phyloP scores from a whole-genome alignment of 495 filamentous ascomycete species.

The Penicillium cataractarum region DNA sequence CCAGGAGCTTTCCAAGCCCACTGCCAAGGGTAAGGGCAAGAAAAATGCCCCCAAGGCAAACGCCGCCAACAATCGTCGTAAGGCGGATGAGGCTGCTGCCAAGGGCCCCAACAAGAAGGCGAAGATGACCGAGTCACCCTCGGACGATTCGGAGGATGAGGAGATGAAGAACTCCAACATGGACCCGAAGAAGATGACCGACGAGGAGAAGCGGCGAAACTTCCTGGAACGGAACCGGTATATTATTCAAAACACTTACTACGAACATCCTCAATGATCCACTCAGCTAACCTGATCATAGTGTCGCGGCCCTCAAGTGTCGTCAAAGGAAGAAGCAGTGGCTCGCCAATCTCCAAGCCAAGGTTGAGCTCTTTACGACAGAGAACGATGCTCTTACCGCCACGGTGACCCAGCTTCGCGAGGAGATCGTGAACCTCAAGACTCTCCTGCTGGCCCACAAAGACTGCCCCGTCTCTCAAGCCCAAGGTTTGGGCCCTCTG shows the following conservation, averaged over 20 bases:
- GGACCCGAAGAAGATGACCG: constrained; percentile 87
- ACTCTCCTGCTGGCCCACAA: constrained; percentile 93
- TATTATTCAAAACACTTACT: constrained; percentile 34
- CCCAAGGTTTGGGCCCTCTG: constrained; percentile 74
- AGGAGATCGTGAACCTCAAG: constrained; percentile 96
- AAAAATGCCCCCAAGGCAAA: constrained; percentile 56
- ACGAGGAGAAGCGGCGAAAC: constrained; percentile 98
- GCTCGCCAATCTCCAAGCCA: constrained; percentile 92
- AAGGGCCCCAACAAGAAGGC: constrained; percentile 75
- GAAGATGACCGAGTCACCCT: constrained; percentile 61
- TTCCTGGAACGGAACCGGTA: constrained; percentile 97
- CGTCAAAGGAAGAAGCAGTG: constrained; percentile 99
- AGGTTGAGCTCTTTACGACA: constrained; percentile 86
- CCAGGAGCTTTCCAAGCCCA: constrained; percentile 63
- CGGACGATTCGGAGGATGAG: constrained; percentile 60
- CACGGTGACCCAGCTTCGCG: constrained; percentile 80
- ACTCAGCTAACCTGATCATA: constrained; percentile 42
- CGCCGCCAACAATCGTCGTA: constrained; percentile 66
- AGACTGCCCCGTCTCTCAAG: constrained; percentile 90
- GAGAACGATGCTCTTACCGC: constrained; percentile 89
- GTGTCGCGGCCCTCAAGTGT: constrained; percentile 95
- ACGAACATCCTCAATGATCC: too few relatives aligned
- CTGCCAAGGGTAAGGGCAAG: constrained; percentile 71
- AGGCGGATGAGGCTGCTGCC: constrained; percentile 71
- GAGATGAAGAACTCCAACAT: constrained; percentile 45